A percentile compares a stretch with the other conserved stretches of the same genome.
These are phyloP conservation scores for Arabidopsis arenosa DNA, from an alignment of 345 rosid species.

Conservation along the genomic window DNA sequence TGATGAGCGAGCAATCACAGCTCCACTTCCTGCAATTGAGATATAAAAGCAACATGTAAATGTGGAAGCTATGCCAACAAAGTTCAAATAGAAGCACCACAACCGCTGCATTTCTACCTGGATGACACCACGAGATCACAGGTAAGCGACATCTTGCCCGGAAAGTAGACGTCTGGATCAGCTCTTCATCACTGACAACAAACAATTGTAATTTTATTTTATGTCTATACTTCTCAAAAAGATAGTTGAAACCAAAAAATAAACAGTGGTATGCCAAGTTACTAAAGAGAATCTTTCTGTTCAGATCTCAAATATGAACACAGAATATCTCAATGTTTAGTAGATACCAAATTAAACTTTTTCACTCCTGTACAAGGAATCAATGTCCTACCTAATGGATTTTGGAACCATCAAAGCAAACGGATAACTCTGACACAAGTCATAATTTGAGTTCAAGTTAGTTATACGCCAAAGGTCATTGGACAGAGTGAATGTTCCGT, in stretches of 20 bases:
- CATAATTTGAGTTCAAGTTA: constrained; percentile 66
- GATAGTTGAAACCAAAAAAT: constrained; percentile 26
- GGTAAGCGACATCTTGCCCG: constrained; percentile 92
- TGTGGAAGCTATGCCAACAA: constrained; percentile 28
- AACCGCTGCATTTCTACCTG: constrained; percentile 57
- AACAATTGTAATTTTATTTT: constrained; percentile 22
- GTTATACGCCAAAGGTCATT: constrained; percentile 94
- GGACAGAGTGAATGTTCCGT: constrained; percentile 65
- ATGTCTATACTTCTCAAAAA: constrained; percentile 17
- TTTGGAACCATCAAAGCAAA: constrained; percentile 90
- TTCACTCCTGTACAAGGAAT: constrained; percentile 31
- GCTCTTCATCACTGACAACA: constrained; percentile 75
- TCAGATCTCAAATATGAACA: constrained; percentile 32
- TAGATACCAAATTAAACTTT: constrained; percentile 15
- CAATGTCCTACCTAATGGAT: constrained; percentile 64
- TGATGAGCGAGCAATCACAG: constrained; percentile 98
- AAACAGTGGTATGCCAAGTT: constrained; percentile 25
- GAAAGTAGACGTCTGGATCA: constrained; percentile 83
- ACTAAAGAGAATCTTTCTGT: constrained; percentile 25
- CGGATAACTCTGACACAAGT: constrained; percentile 84
- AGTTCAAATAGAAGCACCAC: constrained; percentile 33
- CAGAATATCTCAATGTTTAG: constrained; percentile 27
- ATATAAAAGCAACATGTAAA: constrained; percentile 36
- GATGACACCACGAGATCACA: constrained; percentile 94
- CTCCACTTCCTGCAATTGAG: constrained; percentile 70